These are phyloP conservation scores for Chlorella sp. DNA, from an alignment of 139 green algal genomes.

Conservation along the genomic window DNA sequence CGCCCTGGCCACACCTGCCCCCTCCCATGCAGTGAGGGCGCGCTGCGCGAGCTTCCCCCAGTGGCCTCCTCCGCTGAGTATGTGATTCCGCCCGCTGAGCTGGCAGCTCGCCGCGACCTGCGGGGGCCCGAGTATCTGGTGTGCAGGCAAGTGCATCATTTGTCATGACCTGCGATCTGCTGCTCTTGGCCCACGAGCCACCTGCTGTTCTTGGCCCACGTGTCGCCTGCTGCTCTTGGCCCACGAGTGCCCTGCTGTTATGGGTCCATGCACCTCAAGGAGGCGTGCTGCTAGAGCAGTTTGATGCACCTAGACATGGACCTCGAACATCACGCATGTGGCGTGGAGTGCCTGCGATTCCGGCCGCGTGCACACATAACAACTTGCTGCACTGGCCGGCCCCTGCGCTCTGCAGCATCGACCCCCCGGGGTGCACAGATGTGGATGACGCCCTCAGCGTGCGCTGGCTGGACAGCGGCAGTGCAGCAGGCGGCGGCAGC, in stretches of 20 bases:
- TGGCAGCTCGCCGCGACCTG: constrained; percentile 56
- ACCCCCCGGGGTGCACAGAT: constrained; percentile 89
- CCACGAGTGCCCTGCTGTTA: too few species aligned
- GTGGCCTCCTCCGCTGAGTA: constrained; percentile 26
- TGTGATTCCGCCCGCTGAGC: constrained; percentile 21
- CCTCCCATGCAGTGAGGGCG: constrained; percentile 41
- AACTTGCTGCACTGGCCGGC: background rate
- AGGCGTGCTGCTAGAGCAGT: too few species aligned
- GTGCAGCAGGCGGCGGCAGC: constrained; percentile 36
- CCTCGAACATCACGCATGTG: too few species aligned
- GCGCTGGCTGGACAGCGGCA: constrained; percentile 45
- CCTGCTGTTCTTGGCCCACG: too few species aligned
- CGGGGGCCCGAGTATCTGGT: constrained; percentile 67
- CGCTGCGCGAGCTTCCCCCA: constrained; percentile 65
- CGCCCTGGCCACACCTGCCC: too few species aligned
- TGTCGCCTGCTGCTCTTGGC: too few species aligned
- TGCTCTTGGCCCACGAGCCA: too few species aligned
- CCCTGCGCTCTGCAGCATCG: constrained; percentile 61
- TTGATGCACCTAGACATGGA: too few species aligned
- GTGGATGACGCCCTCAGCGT: constrained; percentile 91
- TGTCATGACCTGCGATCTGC: too few species aligned
- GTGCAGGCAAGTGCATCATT: constrained; percentile 33
- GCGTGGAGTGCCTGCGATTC: too few species aligned
- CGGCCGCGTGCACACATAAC: too few species aligned
- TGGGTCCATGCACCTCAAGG: too few species aligned